Evolutionary conservation across 345 rosid species (phyloP), one percentile per base, ranked within the genome.

Genomic region (Linum usitatissimum): DNA sequence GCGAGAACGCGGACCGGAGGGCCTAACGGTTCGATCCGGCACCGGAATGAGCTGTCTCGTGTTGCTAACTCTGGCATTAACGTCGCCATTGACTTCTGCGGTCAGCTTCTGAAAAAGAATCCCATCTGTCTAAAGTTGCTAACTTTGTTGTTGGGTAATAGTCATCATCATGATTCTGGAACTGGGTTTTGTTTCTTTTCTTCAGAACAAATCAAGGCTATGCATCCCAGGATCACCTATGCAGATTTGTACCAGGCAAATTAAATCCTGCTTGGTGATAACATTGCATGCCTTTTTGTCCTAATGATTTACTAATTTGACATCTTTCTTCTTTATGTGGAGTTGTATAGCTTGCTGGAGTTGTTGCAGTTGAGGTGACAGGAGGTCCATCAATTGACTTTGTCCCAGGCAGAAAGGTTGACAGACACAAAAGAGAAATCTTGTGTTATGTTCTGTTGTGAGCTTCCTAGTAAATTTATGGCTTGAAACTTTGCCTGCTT

Each of bases 241-340:
- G 95, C 93, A 51, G 97, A 87, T 55, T 83, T 90, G 59, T 85
- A 85, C 70, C 97, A 90, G 88, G 97, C 85, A 36, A 61, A 59
- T 21, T 6, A 45, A 28, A 5, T 34, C 23, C 30, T 40, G 40
- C 28, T 23, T 23, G 28, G 28, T 23, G 28, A 23, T 23, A 23
- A 23, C 28, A 23, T 23, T 23, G 28, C 28, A 23, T 23, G 28
- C 28, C 28, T 23, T 23, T 23, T 23, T 23, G 7, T 66, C 38
- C 21, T 18, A 53, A 62, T 10, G 10, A 39, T 55, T 5, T 13
- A 21, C 40, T 14, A 21, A 53, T 42, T 6, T 20, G 34, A 48
- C 45, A 18, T 28, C 55, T 63, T 63, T 59, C 42, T 23, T 55
- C 61, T 55, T 54, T 57, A 18, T 13, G 14, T 34, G 64, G 53